Percentiles rank a stretch among this genome's conserved stretches.
Conservation (phyloP, 805 yeast species). For the Candida parachauliodes region DNA sequence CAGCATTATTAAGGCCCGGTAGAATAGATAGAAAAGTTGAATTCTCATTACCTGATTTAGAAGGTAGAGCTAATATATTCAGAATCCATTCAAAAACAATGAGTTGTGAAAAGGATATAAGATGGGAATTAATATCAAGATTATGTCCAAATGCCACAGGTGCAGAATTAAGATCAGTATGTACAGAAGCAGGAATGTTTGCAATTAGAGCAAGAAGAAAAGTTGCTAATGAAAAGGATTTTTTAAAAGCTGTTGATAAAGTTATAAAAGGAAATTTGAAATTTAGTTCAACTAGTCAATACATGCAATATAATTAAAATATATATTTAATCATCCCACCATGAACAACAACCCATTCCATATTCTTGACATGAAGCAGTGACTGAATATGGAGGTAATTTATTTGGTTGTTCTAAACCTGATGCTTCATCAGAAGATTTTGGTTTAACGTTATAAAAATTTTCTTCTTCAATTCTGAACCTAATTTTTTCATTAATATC, state of each 20-base stretch:
- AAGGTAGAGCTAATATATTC: constrained; percentile 96
- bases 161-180: constrained; percentile 96
- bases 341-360: constrained; percentile 93
- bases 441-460: constrained; percentile 81
- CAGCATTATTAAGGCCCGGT: constrained; percentile 96
- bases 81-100: constrained; percentile 95
- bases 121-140: constrained; percentile 98
- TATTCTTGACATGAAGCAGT: constrained; percentile 90
- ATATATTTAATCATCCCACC: constrained; percentile 68
- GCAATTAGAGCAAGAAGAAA: constrained; percentile 98
- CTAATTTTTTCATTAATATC: constrained; percentile 90
- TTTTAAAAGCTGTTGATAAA: constrained; percentile 95
- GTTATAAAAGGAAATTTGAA: constrained; percentile 98
- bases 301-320: constrained; percentile 90
- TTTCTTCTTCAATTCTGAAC: constrained; percentile 86
- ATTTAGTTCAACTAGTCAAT: constrained; percentile 94
- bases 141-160: constrained; percentile 98
- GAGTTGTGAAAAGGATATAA: constrained; percentile 95
- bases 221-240: constrained; percentile 97
- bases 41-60: constrained; percentile 92
- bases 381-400: constrained; percentile 77
- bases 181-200: constrained; percentile 99
- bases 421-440: constrained; percentile 56
- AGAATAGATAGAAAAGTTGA: constrained; percentile 98
- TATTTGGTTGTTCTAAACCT: constrained; percentile 34